Conservation (phyloP, 371 early-diverging fungal genomes). For the Sporodiniella umbellata region DNA sequence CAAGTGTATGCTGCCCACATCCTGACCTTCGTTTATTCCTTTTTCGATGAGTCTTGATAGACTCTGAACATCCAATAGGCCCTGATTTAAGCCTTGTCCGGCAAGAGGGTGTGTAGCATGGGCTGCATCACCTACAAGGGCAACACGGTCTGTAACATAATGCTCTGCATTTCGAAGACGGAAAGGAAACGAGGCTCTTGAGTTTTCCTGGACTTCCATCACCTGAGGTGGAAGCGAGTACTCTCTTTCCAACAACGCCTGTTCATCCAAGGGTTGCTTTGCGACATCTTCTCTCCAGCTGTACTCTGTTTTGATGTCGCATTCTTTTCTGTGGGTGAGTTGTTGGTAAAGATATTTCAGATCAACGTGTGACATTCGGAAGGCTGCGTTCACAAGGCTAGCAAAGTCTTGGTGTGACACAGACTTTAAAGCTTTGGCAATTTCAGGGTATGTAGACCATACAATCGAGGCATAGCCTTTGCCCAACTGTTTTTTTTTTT, state of each 20-base stretch:
- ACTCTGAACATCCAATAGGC: constrained; percentile 80
- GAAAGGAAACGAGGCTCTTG: constrained; percentile 85
- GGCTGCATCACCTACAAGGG: constrained; percentile 95
- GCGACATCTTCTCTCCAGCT: constrained; percentile 65
- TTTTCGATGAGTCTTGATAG: constrained; percentile 60
- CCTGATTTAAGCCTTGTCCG: constrained; percentile 95
- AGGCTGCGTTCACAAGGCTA: constrained; percentile 78
- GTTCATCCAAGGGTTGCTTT: constrained; percentile 21
- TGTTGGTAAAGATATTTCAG: constrained; percentile 66
- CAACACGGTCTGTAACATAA: constrained; percentile 78
- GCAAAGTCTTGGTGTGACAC: constrained; percentile 65
- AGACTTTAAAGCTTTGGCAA: constrained; percentile 61
- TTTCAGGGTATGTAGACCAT: constrained; percentile 78
- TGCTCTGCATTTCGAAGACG: constrained; percentile 73
- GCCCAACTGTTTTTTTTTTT: constrained; percentile 47
- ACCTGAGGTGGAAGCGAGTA: constrained; percentile 61
- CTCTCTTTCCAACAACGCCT: constrained; percentile 20
- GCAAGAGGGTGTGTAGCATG: constrained; percentile 95
- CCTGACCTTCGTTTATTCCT: constrained; percentile 72
- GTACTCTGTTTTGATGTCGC: constrained; percentile 58
- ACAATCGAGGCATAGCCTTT: constrained; percentile 79
- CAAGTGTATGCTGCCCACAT: constrained; percentile 68
- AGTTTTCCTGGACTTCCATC: constrained; percentile 58
- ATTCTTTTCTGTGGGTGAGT: constrained; percentile 40
- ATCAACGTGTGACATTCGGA: constrained; percentile 69